Conservation (phyloP, 768 basidiomycete species). For the Lentinula sp. region DNA sequence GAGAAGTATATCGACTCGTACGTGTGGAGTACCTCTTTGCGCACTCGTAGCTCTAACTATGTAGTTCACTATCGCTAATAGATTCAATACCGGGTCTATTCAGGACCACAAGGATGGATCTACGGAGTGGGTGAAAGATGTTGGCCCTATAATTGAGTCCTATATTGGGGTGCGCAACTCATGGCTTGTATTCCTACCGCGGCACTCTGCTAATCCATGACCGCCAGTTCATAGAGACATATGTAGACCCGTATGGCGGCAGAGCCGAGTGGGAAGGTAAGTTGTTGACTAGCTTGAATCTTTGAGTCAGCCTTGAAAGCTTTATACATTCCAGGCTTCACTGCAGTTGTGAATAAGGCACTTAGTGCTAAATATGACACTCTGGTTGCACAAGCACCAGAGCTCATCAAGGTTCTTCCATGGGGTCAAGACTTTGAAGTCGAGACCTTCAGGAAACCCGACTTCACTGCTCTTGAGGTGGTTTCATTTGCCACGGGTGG, state of each 20-base stretch:
- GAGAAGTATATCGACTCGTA: conserved; percentile 76
- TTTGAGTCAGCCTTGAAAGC: conserved; percentile 3
- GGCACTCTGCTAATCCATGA: not conserved
- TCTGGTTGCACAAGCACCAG: conserved; percentile 70
- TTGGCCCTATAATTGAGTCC: conserved; percentile 82
- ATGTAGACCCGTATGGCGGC: conserved; percentile 86
- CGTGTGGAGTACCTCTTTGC: conserved; percentile 11
- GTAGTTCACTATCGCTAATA: conserved; percentile 17
- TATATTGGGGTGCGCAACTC: conserved; percentile 59
- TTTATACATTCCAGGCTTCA: conserved; percentile 54
- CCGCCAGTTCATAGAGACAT: conserved; percentile 67
- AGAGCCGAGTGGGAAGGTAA: conserved; percentile 90
- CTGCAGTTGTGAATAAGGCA: conserved; percentile 82
- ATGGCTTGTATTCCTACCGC: not conserved
- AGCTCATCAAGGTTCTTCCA: conserved; percentile 71
- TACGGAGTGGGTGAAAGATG: conserved; percentile 78
- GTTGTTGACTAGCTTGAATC: conserved; percentile 1
- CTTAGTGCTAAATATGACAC: conserved; percentile 77
- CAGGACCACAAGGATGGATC: conserved; percentile 76
- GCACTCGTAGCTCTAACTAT: not conserved
- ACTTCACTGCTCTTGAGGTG: conserved; percentile 82
- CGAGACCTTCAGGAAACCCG: conserved; percentile 78
- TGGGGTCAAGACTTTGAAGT: conserved; percentile 71
- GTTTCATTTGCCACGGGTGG: conserved; percentile 81
- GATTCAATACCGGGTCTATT: conserved; percentile 76